Evolutionary conservation across 2,329 filamentous ascomycete species (phyloP).

Genomic region (Dactylella cylindrospora): DNA sequence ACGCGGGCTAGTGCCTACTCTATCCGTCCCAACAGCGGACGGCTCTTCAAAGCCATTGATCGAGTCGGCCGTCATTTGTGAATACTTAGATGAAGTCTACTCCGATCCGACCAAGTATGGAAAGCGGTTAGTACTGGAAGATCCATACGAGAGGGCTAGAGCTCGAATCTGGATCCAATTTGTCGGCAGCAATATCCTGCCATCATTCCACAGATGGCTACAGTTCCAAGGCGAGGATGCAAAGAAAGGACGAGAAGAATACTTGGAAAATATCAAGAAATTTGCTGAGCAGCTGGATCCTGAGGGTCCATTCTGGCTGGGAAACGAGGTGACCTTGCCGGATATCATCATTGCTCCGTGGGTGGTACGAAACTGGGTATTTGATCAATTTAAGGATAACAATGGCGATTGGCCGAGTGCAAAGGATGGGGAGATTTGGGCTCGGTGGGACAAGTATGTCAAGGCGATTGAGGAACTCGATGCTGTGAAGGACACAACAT

Average conservation of each 20-base stretch:
- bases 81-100: constrained; percentile 74
- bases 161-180: constrained; percentile 75
- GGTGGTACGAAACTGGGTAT: constrained; percentile 70
- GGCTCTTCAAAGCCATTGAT: constrained; percentile 62
- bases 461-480: constrained; percentile 61
- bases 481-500: constrained; percentile 69
- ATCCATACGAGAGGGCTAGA: constrained; percentile 66
- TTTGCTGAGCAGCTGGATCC: constrained; percentile 65
- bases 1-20: constrained; percentile 71
- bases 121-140: constrained; percentile 59
- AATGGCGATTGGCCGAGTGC: constrained; percentile 55
- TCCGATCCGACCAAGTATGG: constrained; percentile 53
- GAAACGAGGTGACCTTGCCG: constrained; percentile 64
- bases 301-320: constrained; percentile 68
- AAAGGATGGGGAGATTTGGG: constrained; percentile 63
- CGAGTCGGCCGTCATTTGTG: constrained; percentile 71
- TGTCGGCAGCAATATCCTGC: constrained; percentile 66
- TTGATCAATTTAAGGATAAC: constrained; percentile 72
- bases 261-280: constrained; percentile 62
- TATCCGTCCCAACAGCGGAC: constrained; percentile 52
- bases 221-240: constrained; percentile 61
- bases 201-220: constrained; percentile 66
- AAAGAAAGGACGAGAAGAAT: constrained; percentile 58
- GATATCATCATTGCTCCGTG: constrained; percentile 73
- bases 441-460: constrained; percentile 66